These are phyloP conservation scores for Hebeloma cylindrosporum DNA, from an alignment of 768 basidiomycete genomes.

Conservation along the genomic window DNA sequence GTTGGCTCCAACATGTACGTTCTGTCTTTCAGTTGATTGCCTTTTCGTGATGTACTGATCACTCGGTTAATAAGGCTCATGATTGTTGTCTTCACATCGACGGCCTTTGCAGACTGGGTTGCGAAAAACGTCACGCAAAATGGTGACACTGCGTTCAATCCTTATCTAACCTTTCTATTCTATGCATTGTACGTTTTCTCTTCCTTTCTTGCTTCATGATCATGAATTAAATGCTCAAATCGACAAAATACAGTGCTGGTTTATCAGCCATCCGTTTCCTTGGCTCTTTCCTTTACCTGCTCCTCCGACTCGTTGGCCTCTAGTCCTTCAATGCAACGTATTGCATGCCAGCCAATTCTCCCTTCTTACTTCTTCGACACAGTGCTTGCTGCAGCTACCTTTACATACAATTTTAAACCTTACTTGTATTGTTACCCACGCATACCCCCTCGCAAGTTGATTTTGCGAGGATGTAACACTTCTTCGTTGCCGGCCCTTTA, in stretches of 20 bases:
- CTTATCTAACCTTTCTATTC: slow-evolving; percentile 87
- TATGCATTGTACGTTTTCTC: slow-evolving; percentile 43
- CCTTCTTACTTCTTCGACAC: slow-evolving; percentile 11
- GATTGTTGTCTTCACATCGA: slow-evolving; percentile 76
- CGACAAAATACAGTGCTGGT: slow-evolving; percentile 54
- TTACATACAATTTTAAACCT: slow-evolving; percentile 11
- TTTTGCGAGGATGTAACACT: slow-evolving; percentile 15
- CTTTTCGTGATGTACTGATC: slow-evolving; percentile 10
- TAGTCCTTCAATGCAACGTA: slow-evolving; percentile 30
- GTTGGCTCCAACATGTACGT: slow-evolving; percentile 82
- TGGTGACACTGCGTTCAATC: slow-evolving; percentile 69
- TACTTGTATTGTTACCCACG: slow-evolving; percentile 17
- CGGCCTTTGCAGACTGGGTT: slow-evolving; percentile 76
- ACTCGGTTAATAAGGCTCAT: slow-evolving; percentile 42
- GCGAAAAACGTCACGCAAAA: slow-evolving; percentile 50
- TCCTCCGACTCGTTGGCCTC: slow-evolving; percentile 70
- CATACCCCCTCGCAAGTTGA: slow-evolving; percentile 22
- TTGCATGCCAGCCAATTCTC: slow-evolving; percentile 3
- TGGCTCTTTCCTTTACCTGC: slow-evolving; percentile 76
- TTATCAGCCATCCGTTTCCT: slow-evolving; percentile 79
- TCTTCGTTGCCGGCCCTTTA: slow-evolving; percentile 1
- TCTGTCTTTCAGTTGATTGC: slow-evolving; percentile 1
- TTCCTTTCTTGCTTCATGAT: slow-evolving; percentile 7
- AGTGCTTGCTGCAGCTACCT: too few species aligned
- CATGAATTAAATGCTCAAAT: slow-evolving; percentile 12